Evolutionary conservation across 2,329 filamentous ascomycete species (phyloP).

Genomic region (Gaeumannomyces sp.): DNA sequence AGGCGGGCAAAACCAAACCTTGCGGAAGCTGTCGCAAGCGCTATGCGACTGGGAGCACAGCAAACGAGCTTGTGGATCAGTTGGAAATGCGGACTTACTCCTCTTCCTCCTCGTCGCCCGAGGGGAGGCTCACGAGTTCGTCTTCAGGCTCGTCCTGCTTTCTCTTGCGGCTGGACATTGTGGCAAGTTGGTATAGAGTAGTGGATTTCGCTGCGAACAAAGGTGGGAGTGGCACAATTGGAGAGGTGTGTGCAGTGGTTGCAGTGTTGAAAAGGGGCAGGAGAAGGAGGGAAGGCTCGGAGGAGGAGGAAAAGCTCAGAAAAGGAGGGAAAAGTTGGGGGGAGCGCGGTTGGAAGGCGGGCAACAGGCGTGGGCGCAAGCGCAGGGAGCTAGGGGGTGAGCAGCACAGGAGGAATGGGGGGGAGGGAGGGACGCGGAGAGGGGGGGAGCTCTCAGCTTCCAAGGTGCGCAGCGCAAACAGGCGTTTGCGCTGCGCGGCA

Average conservation of each 20-base stretch:
- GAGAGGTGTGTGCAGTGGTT: slow-evolving; percentile 8
- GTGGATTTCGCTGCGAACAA: slow-evolving; percentile 7
- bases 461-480: slow-evolving; percentile 1
- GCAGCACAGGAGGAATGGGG: slow-evolving; percentile 9
- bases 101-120: slow-evolving; percentile 45
- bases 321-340: slow-evolving; percentile 8
- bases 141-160: slow-evolving; percentile 45
- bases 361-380: slow-evolving; percentile 8
- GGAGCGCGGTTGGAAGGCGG: slow-evolving; percentile 10
- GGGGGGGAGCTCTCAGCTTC: slow-evolving; percentile 16
- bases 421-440: slow-evolving; percentile 15
- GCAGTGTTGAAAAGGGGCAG: slow-evolving; percentile 15
- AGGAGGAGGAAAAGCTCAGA: slow-evolving; percentile 1
- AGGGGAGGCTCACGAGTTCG: slow-evolving; percentile 48
- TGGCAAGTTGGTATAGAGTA: slow-evolving; percentile 23
- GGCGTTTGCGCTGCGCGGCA: neutral
- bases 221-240: slow-evolving; percentile 5
- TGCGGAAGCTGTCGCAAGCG: slow-evolving; percentile 12
- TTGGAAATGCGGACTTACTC: slow-evolving; percentile 37
- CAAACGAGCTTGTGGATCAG: slow-evolving; percentile 23
- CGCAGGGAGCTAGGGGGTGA: slow-evolving; percentile 10
- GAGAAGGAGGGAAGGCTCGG: slow-evolving; percentile 13
- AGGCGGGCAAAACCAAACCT: neutral
- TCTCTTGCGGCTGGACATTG: slow-evolving; percentile 47
- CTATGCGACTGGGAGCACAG: slow-evolving; percentile 12